Conservation (phyloP, 2,329 filamentous ascomycete species). For the Ascochyta koolunga region DNA sequence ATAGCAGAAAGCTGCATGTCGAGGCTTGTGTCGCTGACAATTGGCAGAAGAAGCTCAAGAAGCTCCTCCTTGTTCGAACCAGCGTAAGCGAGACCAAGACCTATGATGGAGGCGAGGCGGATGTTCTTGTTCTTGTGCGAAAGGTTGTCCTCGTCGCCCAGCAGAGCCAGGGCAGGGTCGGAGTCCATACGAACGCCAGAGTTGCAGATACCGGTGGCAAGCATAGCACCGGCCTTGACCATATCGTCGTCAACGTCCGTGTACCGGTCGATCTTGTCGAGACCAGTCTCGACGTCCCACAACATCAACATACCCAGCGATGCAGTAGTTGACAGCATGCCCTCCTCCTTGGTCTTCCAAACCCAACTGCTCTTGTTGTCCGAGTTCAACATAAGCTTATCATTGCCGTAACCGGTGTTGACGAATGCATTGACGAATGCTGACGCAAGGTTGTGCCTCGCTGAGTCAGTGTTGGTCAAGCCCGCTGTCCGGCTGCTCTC, state of each 20-base stretch:
- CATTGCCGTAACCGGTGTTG: slow-evolving; percentile 92
- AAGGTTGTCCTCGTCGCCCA: slow-evolving; percentile 80
- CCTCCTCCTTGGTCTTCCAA: slow-evolving; percentile 98
- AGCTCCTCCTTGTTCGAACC: slow-evolving; percentile 91
- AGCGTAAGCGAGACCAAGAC: slow-evolving; percentile 90
- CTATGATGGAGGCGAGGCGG: slow-evolving; percentile 89
- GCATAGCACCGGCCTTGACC: slow-evolving; percentile 88
- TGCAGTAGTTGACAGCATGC: slow-evolving; percentile 95
- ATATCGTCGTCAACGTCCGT: slow-evolving; percentile 82
- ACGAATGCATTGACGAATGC: slow-evolving; percentile 97
- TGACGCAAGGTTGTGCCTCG: slow-evolving; percentile 91
- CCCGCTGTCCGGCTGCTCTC: slow-evolving; percentile 93
- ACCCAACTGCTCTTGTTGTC: slow-evolving; percentile 88
- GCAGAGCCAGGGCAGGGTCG: slow-evolving; percentile 85
- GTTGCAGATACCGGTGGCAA: slow-evolving; percentile 95
- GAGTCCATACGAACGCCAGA: slow-evolving; percentile 88
- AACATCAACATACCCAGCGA: slow-evolving; percentile 89
- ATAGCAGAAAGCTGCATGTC: slow-evolving; percentile 97
- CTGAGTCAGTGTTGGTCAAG: slow-evolving; percentile 93
- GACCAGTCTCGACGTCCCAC: slow-evolving; percentile 90
- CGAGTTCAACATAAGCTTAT: slow-evolving; percentile 96
- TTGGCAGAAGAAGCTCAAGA: slow-evolving; percentile 82
- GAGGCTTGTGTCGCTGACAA: slow-evolving; percentile 80
- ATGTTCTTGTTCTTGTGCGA: slow-evolving; percentile 78
- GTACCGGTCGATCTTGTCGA: slow-evolving; percentile 94